A percentile compares a stretch with the other conserved stretches of the same genome.
Evolutionary conservation across 179 eudicot species (phyloP).

Genomic region (Drosera spatulata): DNA sequence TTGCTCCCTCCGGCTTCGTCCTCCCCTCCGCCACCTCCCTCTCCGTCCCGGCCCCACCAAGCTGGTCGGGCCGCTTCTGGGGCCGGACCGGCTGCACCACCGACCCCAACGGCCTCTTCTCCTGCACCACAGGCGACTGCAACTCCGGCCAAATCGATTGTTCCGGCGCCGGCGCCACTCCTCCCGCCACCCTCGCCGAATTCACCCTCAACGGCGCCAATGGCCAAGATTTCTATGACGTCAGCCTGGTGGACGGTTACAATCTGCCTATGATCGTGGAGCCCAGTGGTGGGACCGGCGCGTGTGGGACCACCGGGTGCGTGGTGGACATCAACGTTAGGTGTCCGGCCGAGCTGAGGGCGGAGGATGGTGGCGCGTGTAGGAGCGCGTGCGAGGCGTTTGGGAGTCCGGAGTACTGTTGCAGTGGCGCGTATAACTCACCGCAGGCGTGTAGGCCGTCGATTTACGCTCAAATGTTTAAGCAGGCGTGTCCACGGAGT

Average conservation of each 20-base stretch:
- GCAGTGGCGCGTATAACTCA: slow-evolving; percentile 62
- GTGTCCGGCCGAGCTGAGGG: slow-evolving; percentile 51
- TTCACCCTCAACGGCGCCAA: slow-evolving; percentile 35
- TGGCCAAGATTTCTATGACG: slow-evolving; percentile 78
- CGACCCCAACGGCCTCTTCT: slow-evolving; percentile 10
- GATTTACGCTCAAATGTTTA: slow-evolving; percentile 55
- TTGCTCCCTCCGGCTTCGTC: slow-evolving; percentile 36
- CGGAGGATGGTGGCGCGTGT: slow-evolving; percentile 54
- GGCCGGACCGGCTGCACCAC: slow-evolving; percentile 51
- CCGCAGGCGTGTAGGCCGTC: slow-evolving; percentile 70
- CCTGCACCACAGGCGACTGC: slow-evolving; percentile 51
- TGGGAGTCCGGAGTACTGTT: slow-evolving; percentile 63
- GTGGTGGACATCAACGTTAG: slow-evolving; percentile 59
- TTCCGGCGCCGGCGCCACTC: slow-evolving; percentile 38
- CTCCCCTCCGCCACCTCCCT: slow-evolving; percentile 28
- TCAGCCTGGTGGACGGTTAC: slow-evolving; percentile 86
- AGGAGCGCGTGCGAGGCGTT: slow-evolving; percentile 96
- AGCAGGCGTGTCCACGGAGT: slow-evolving; percentile 69
- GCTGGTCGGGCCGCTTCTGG: slow-evolving; percentile 64
- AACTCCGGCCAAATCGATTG: slow-evolving; percentile 40
- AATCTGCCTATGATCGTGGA: slow-evolving; percentile 65
- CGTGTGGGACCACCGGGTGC: slow-evolving; percentile 77
- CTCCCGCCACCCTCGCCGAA: slow-evolving; percentile 51
- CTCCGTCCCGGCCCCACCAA: slow-evolving; percentile 36
- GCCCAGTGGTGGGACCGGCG: slow-evolving; percentile 33